These are phyloP conservation scores for Vitis hybrid DNA, from an alignment of 177 flowering plant species.

Conservation along the genomic window DNA sequence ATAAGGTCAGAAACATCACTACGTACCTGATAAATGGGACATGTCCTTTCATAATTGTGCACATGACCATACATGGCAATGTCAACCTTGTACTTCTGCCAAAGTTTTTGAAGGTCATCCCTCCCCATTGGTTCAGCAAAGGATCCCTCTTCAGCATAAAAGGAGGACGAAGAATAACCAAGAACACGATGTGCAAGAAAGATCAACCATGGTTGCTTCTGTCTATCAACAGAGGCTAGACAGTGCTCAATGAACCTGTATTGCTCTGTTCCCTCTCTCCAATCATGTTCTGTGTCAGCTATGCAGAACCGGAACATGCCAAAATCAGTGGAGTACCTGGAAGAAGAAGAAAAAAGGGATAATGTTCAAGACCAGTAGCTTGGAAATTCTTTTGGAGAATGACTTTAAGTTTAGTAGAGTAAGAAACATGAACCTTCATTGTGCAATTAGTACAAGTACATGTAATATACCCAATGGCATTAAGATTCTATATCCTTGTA, in stretches of 20 bases:
- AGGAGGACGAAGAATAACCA: slow-evolving; percentile 65
- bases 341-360: not conserved
- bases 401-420: too few relatives aligned
- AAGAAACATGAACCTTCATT: too few relatives aligned
- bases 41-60: slow-evolving; percentile 83
- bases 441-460: too few relatives aligned
- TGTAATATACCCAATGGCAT: too few relatives aligned
- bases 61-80: slow-evolving; percentile 79
- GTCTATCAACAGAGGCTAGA: slow-evolving; percentile 72
- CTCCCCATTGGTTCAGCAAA: slow-evolving; percentile 93
- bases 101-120: slow-evolving; percentile 78
- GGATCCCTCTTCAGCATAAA: slow-evolving; percentile 65
- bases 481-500: too few relatives aligned
- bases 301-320: slow-evolving; percentile 93
- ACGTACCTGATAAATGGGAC: slow-evolving; percentile 78
- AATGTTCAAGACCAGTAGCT: too few relatives aligned
- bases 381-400: too few relatives aligned
- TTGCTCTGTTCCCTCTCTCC: slow-evolving; percentile 90
- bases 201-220: slow-evolving; percentile 85
- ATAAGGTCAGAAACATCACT: not conserved
- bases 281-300: slow-evolving; percentile 88
- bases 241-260: slow-evolving; percentile 80
- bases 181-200: slow-evolving; percentile 85
- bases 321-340: slow-evolving; percentile 84
- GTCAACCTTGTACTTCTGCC: slow-evolving; percentile 90